Evolutionary conservation across 306 rosid genomes (phyloP).

Genomic region (Herpetospermum pedunculosum): DNA sequence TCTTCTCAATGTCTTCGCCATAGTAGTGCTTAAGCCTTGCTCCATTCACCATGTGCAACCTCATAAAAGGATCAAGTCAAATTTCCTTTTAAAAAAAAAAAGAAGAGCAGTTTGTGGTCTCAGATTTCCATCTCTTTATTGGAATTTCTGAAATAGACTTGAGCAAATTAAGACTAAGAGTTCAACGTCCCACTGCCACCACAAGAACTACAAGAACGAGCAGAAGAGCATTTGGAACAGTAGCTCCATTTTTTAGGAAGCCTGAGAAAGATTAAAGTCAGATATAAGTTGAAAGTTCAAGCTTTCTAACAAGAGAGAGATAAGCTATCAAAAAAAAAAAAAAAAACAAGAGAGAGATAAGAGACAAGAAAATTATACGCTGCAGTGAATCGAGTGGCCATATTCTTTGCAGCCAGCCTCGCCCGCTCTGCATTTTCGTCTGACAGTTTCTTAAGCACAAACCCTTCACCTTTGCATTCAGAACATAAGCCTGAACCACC

Average conservation of each 20-base stretch:
- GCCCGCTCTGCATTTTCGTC: conserved; percentile 70
- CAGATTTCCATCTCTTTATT: background rate
- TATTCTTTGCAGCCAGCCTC: conserved; percentile 49
- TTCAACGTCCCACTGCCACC: conserved; percentile 70
- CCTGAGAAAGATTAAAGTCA: conserved; percentile 24
- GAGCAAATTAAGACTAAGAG: conserved; percentile 22
- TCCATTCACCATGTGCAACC: too few species aligned
- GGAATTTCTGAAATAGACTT: background rate
- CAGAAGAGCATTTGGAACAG: conserved; percentile 78
- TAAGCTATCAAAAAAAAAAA: too few species aligned
- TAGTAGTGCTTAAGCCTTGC: too few species aligned
- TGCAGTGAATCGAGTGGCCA: conserved; percentile 79
- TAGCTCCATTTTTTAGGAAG: conserved; percentile 99
- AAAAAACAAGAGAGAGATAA: too few species aligned
- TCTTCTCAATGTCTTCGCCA: too few species aligned
- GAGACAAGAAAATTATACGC: conserved; percentile 32
- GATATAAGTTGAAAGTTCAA: background rate
- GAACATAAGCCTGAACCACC: conserved; percentile 85
- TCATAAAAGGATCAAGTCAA: background rate
- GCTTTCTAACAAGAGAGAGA: background rate
- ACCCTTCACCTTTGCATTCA: conserved; percentile 94
- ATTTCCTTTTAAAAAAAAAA: background rate
- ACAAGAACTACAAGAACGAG: conserved; percentile 62
- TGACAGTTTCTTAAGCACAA: conserved; percentile 63
- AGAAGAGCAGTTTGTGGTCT: background rate